Evolutionary conservation across 305 asterid genomes (phyloP).

Genomic region (Fraxinus velutina): DNA sequence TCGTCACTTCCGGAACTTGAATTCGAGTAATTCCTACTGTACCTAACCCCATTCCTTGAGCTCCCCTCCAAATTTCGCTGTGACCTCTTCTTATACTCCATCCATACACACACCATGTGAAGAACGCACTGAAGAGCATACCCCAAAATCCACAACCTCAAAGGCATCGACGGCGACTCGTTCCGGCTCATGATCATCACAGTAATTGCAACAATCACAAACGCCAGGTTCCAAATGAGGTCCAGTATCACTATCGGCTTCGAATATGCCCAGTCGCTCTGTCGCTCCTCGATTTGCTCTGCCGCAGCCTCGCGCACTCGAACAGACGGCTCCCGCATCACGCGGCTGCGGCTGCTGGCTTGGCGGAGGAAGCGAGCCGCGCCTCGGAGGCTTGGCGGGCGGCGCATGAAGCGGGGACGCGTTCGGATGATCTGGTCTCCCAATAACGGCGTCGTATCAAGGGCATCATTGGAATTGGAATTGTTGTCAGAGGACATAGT

Average conservation of each 20-base stretch:
- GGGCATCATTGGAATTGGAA: constrained; percentile 20
- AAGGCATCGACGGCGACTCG: constrained; percentile 51
- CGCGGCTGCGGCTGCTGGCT: constrained; percentile 54
- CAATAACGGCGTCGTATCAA: constrained; percentile 46
- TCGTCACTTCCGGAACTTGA: constrained; percentile 79
- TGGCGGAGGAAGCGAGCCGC: constrained; percentile 58
- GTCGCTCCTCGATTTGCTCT: constrained; percentile 55
- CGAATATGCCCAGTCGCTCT: constrained; percentile 69
- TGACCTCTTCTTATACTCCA: constrained; percentile 50
- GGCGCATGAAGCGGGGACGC: constrained; percentile 40
- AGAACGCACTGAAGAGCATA: constrained; percentile 54
- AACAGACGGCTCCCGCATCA: constrained; percentile 66
- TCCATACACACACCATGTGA: constrained; percentile 53
- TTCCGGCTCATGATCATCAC: constrained; percentile 44
- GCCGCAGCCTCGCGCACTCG: constrained; percentile 61
- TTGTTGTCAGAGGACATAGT: constrained; percentile 41
- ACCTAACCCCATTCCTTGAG: constrained; percentile 23
- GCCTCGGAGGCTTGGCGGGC: constrained; percentile 56
- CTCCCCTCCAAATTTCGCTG: constrained; percentile 32
- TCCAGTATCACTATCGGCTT: constrained; percentile 63
- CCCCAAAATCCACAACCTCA: constrained; percentile 64
- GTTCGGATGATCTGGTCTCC: constrained; percentile 39
- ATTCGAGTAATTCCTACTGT: constrained; percentile 39
- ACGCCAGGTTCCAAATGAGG: constrained; percentile 59
- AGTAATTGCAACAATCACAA: constrained; percentile 43